These are phyloP conservation scores for Ceratobasidium sp. DNA, from an alignment of 1,284 basidiomycete genomes.

Conservation along the genomic window DNA sequence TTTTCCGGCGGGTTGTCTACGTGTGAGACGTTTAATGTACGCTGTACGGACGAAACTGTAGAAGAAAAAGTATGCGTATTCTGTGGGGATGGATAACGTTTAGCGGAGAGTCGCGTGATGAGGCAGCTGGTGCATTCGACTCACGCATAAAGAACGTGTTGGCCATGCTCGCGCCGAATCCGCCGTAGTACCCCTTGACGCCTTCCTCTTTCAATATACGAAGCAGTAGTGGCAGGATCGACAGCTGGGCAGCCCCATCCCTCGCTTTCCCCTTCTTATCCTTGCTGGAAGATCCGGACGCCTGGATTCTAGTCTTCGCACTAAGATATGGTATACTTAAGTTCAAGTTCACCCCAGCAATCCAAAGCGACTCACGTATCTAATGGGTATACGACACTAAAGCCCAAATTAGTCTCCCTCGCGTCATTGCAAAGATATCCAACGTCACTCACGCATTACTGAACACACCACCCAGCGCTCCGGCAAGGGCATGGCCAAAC, in stretches of 20 bases:
- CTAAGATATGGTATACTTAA: constrained; percentile 59
- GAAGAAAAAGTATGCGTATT: constrained; percentile 99
- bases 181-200: constrained; percentile 86
- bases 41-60: constrained; percentile 91
- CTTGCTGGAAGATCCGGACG: constrained; percentile 59
- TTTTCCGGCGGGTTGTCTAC: constrained; percentile 70
- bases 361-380: constrained; percentile 70
- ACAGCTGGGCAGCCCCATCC: constrained; percentile 64
- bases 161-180: constrained; percentile 97
- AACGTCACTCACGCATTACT: constrained; percentile 83
- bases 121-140: constrained; percentile 58
- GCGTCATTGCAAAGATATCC: not conserved
- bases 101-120: not conserved
- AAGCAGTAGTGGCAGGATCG: constrained; percentile 75
- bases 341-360: not conserved
- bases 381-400: constrained; percentile 95
- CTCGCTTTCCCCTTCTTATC: constrained; percentile 64
- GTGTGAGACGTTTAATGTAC: constrained; percentile 78
- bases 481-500: constrained; percentile 92
- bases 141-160: constrained; percentile 97
- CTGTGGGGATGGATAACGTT: constrained; percentile 61
- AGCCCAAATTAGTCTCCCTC: not conserved
- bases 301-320: constrained; percentile 97
- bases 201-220: constrained; percentile 86
- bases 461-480: constrained; percentile 94